A percentile compares a stretch with the other conserved stretches of the same genome.
Conservation (phyloP, 2,329 filamentous ascomycete genomes). For the Colletotrichum liriopes region DNA sequence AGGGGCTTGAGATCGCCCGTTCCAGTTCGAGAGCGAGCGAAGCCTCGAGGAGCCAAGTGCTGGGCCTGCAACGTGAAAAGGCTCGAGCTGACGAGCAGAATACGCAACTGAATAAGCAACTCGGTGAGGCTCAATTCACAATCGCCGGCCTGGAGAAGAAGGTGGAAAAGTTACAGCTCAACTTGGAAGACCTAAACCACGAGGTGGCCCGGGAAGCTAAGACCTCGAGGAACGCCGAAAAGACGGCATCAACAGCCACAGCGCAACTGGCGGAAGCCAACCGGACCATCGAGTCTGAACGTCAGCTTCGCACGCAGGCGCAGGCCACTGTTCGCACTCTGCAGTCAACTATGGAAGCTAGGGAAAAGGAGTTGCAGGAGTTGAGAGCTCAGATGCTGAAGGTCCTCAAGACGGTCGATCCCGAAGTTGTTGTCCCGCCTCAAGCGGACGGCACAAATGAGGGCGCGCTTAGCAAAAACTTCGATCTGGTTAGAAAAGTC, state of each 20-base stretch:
- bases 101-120: slow-evolving; percentile 83
- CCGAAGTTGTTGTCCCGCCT: slow-evolving; percentile 76
- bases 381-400: slow-evolving; percentile 85
- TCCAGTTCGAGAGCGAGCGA: slow-evolving; percentile 90
- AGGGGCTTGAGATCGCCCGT: slow-evolving; percentile 94
- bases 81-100: slow-evolving; percentile 86
- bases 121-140: slow-evolving; percentile 87
- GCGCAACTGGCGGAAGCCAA: slow-evolving; percentile 92
- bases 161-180: slow-evolving; percentile 91
- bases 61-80: slow-evolving; percentile 87
- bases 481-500: slow-evolving; percentile 88
- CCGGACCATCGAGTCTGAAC: slow-evolving; percentile 90
- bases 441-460: slow-evolving; percentile 72
- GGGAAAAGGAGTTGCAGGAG: slow-evolving; percentile 85
- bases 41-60: slow-evolving; percentile 82
- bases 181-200: slow-evolving; percentile 91
- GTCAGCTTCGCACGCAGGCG: slow-evolving; percentile 86
- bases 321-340: slow-evolving; percentile 88
- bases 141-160: slow-evolving; percentile 92
- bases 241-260: slow-evolving; percentile 83
- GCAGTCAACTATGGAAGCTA: slow-evolving; percentile 83
- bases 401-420: slow-evolving; percentile 90
- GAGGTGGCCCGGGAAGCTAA: slow-evolving; percentile 93
- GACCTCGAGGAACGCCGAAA: slow-evolving; percentile 90
- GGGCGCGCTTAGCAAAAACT: slow-evolving; percentile 77